Base-by-base conservation (phyloP, 202 grass and related monocot species). In the Schoenoplectus tabernaemontani region DNA sequence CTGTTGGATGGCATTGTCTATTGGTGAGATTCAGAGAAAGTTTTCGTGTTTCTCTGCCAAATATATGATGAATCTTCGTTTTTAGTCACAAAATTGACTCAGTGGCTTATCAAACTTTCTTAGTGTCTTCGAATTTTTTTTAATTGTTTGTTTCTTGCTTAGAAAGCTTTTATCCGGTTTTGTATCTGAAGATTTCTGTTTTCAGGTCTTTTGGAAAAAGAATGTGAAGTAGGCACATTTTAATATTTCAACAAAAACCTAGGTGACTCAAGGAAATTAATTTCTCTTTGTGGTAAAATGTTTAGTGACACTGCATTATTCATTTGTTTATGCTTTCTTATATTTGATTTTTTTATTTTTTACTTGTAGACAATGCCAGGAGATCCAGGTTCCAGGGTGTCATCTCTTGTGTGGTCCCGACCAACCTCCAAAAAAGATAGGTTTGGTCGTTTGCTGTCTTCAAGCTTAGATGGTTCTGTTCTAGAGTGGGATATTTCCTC, bases 1-100 rank as follows among this genome's bases (percentile, higher is more conserved):
- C 96, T 13, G 92, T 93, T 53, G 96, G 96, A 26, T 99, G 96
- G 96, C 96, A 99, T 85, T 89, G 93, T 87, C 96, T 91, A 64
- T 88, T 95, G 33, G 96, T 99, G 93, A 57, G 36, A 37, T 37
- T 37, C 36, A 37, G 36, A 37, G 36, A 37, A 37, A 37, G 36
- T 4, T 37, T 37, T 37, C 36, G 36, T 2, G 2, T 37, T 37
- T 37, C 36, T 37, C 36, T 37, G 36, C 36, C 4, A 3, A 37
- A 37, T 37, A 37, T 37, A 37, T 37, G 36, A 3, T 37, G 36
- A 3, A 37, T 37, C 36, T 37, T 1, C 3, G 36, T 37, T 32
- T 37, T 37, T 37, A 37, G 36, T 37, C 3, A 37, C 3, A 37
- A 37, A 37, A 3, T 37, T 37, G 3, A 3, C 36, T 37, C n/a